Percentiles rank a stretch among this genome's conserved stretches.
Evolutionary conservation across 108 stramenopile species (phyloP).

Genomic region (Skeletonema menzelii): DNA sequence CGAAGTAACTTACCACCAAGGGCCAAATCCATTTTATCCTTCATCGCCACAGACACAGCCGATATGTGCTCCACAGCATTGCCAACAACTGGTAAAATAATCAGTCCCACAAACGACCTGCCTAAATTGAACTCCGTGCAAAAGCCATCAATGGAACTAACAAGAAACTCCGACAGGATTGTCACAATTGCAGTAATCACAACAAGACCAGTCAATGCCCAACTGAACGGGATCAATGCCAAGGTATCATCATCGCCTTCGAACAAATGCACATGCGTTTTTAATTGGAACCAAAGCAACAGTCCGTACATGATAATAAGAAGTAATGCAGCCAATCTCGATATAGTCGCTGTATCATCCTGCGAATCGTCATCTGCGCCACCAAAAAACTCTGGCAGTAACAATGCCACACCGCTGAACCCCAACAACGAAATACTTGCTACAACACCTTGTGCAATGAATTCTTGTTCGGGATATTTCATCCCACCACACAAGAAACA

Average conservation of each 20-base stretch:
- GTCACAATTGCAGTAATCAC: slow-evolving; percentile 77
- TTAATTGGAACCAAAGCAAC: slow-evolving; percentile 92
- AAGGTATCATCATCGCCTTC: slow-evolving; percentile 49
- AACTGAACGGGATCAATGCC: slow-evolving; percentile 64
- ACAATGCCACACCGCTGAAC: slow-evolving; percentile 80
- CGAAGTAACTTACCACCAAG: slow-evolving; percentile 65
- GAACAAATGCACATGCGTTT: slow-evolving; percentile 88
- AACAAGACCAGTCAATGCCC: slow-evolving; percentile 73
- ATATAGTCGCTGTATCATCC: slow-evolving; percentile 73
- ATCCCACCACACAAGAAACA: slow-evolving; percentile 97
- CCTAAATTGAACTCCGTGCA: slow-evolving; percentile 70
- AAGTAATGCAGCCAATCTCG: slow-evolving; percentile 81
- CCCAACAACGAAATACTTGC: slow-evolving; percentile 82
- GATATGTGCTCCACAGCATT: slow-evolving; percentile 94
- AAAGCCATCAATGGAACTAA: slow-evolving; percentile 88
- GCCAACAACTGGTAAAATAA: slow-evolving; percentile 92
- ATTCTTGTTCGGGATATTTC: slow-evolving; percentile 85
- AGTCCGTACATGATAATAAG: slow-evolving; percentile 90
- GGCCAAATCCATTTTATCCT: slow-evolving; percentile 93
- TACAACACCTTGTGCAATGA: slow-evolving; percentile 72
- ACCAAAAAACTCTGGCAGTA: slow-evolving; percentile 84
- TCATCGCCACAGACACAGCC: slow-evolving; percentile 92
- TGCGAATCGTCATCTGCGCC: slow-evolving; percentile 42
- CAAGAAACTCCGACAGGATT: slow-evolving; percentile 78
- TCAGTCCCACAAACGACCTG: slow-evolving; percentile 88